Percentiles rank a stretch among this genome's conserved stretches.
Evolutionary conservation across 768 basidiomycete genomes (phyloP).

Genomic region (Steccherinum ochraceum): DNA sequence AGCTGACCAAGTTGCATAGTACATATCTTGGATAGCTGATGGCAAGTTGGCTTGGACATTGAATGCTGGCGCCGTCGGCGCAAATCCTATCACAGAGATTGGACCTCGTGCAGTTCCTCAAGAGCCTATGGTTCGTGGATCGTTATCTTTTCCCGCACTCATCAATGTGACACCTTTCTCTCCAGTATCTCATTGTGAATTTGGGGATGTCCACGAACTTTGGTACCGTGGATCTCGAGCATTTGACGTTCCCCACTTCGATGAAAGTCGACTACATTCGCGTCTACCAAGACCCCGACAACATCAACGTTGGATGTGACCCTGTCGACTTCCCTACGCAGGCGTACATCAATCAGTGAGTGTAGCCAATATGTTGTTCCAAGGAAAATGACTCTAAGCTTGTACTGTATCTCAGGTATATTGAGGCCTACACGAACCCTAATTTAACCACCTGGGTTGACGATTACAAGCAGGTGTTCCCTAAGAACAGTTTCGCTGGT

Average conservation of each 20-base stretch:
- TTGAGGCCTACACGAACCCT: slow-evolving; percentile 66
- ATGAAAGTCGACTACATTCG: slow-evolving; percentile 82
- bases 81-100: slow-evolving; percentile 53
- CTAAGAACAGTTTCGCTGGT: slow-evolving; percentile 43
- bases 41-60: slow-evolving; percentile 66
- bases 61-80: slow-evolving; percentile 52
- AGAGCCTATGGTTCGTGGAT: slow-evolving; percentile 79
- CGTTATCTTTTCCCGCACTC: background rate
- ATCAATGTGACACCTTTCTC: slow-evolving; percentile 1
- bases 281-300: slow-evolving; percentile 54
- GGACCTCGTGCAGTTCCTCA: slow-evolving; percentile 66
- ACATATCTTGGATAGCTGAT: slow-evolving; percentile 76
- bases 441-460: slow-evolving; percentile 44
- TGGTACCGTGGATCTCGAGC: slow-evolving; percentile 45
- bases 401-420: too few relatives aligned
- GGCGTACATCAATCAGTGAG: slow-evolving; percentile 70
- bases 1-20: too few relatives aligned
- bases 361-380: too few relatives aligned
- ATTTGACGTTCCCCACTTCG: slow-evolving; percentile 45
- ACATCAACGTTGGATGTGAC: slow-evolving; percentile 58
- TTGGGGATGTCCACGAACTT: slow-evolving; percentile 58
- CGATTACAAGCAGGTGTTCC: slow-evolving; percentile 40
- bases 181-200: slow-evolving; percentile 43
- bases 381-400: too few relatives aligned
- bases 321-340: slow-evolving; percentile 68